These are phyloP conservation scores for Backusella australiensis DNA, from an alignment of 192 early-diverging fungal genomes.

Conservation along the genomic window DNA sequence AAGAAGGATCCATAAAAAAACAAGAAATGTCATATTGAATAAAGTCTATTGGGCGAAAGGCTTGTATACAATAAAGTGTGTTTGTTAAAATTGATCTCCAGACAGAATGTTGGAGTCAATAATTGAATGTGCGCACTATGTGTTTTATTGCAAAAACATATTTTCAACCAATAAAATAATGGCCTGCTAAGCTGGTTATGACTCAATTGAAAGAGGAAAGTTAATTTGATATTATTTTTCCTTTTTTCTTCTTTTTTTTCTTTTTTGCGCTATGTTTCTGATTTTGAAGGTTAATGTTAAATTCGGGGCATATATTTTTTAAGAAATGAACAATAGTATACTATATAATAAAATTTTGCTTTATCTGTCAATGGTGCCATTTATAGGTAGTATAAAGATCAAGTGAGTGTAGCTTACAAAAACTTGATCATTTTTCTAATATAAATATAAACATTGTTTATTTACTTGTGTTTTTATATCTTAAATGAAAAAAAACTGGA, in stretches of 20 bases:
- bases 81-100: too few species aligned
- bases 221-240: background rate
- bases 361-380: background rate
- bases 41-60: too few species aligned
- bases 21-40: too few species aligned
- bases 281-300: background rate
- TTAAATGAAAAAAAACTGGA: background rate
- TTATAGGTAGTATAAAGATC: background rate
- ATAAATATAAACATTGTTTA: background rate
- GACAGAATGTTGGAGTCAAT: too few species aligned
- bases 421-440: background rate
- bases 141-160: too few species aligned
- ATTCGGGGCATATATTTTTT: background rate
- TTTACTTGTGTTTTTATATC: background rate
- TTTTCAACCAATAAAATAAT: background rate
- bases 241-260: background rate
- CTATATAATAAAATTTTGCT: background rate
- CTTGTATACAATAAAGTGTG: too few species aligned
- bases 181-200: background rate
- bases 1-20: too few species aligned
- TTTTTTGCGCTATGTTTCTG: background rate
- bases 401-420: background rate
- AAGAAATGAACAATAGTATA: background rate
- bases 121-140: too few species aligned
- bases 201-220: background rate